Base-by-base conservation (phyloP, 495 filamentous ascomycete genomes). In the Daldinia childiae region DNA sequence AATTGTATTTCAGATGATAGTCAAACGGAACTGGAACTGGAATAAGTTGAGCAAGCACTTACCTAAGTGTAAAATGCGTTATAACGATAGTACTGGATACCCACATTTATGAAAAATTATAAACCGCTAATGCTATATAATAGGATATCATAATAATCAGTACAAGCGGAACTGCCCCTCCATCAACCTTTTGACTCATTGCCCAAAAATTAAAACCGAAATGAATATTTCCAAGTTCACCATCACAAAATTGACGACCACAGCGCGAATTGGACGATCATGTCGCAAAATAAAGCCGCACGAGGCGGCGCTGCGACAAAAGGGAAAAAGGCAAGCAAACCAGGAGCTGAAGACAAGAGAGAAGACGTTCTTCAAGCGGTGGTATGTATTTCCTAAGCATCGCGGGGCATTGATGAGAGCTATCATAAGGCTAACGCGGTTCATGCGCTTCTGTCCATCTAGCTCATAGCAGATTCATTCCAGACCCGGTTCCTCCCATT, bases 281-380 rank as follows among this genome's bases (percentile, higher is more conserved):
- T 85, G 83, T 85, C 83, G 50, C 74, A 78, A 66, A 82, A 79
- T 56, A 83, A 86, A 69, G 78, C 75, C 43, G 82, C 79, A 62
- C 79, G 75, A 45, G 79, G 73, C 41, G 81, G 69, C 60, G 81
- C 79, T 41, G 71, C 76, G 75, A 75, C 77, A 74, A 83, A 79
- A 79, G 83, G 79, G 78, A 91, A 86, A 90, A 93, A 84, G 80
- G 77, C 80, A 52, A 66, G 74, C 71, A 85, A 83, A 56, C 51
- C 77, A 9, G 78, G 79, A 51, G 79, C 84, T 55, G 87, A 87
- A 32, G 85, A 87, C 62, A 93, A 92, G 82, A 85, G 92, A 76
- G 94, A 97, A 74, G 92, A 97, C 76, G 89, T 90, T 7, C 85
- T 98, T 50, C 94, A 98, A 81, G 95, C 95, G 50, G 93, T 98